Conservation (phyloP, 768 basidiomycete species). For the Clathrus columnatus region DNA sequence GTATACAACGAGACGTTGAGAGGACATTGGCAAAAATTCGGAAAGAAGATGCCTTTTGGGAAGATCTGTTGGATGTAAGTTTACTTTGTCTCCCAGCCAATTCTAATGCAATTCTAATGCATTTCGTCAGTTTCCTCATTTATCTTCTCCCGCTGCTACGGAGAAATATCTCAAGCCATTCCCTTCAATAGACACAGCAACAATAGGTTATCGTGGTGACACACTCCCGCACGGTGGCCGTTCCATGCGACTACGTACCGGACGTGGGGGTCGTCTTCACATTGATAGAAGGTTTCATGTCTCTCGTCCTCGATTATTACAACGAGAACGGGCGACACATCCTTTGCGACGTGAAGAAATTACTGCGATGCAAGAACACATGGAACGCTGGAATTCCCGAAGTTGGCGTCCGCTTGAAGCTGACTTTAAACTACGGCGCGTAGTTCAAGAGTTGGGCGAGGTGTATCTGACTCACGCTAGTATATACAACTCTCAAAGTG, state of each 20-base stretch:
- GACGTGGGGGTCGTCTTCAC: slow-evolving; percentile 72
- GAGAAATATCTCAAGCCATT: slow-evolving; percentile 60
- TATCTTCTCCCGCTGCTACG: slow-evolving; percentile 8
- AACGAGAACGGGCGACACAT: slow-evolving; percentile 4
- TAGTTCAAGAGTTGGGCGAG: neutral
- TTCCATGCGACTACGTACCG: slow-evolving; percentile 61
- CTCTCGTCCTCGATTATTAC: slow-evolving; percentile 10
- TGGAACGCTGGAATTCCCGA: slow-evolving; percentile 4
- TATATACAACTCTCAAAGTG: neutral
- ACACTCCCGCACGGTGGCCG: slow-evolving; percentile 28
- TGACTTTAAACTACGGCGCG: neutral
- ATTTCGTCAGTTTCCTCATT: neutral
- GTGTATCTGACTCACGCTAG: slow-evolving; percentile 1
- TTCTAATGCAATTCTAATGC: neutral
- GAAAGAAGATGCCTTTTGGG: slow-evolving; percentile 75
- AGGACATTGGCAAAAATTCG: slow-evolving; percentile 52
- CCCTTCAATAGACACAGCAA: slow-evolving; percentile 59
- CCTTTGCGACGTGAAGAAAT: neutral
- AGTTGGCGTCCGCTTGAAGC: slow-evolving; percentile 2
- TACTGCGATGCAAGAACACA: neutral
- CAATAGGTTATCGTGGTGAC: slow-evolving; percentile 43
- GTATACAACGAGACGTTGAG: slow-evolving; percentile 56
- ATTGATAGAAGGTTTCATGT: slow-evolving; percentile 57
- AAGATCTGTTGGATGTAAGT: slow-evolving; percentile 76
- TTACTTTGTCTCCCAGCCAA: neutral